Conservation (phyloP, 1,284 basidiomycete species). For the Fomitopsis schrenkii region DNA sequence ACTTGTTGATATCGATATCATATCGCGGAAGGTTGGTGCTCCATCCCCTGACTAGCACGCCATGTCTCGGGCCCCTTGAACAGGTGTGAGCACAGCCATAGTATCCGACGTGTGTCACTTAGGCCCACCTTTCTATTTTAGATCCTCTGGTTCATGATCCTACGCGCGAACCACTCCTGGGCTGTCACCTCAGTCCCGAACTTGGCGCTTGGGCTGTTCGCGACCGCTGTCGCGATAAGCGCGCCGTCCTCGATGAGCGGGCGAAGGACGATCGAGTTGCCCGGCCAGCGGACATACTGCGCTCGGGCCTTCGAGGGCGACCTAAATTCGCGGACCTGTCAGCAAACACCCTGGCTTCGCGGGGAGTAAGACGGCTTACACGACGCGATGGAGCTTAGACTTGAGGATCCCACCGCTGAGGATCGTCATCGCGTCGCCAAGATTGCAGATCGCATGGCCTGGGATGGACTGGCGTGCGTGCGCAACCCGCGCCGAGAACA, state of each 20-base stretch:
- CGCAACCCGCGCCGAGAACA: neutral
- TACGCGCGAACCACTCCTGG: constrained; percentile 24
- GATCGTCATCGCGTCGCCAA: constrained; percentile 39
- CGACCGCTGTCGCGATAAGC: constrained; percentile 21
- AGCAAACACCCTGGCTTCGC: neutral
- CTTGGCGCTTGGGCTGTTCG: constrained; percentile 10
- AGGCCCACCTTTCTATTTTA: constrained; percentile 19
- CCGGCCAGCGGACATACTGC: constrained; percentile 28
- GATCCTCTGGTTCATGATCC: constrained; percentile 24
- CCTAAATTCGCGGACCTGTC: constrained; percentile 10
- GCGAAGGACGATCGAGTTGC: constrained; percentile 23
- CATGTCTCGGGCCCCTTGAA: constrained; percentile 9
- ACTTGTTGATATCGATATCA: neutral
- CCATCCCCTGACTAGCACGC: constrained; percentile 8
- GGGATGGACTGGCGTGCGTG: constrained; percentile 24
- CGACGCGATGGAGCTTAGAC: constrained; percentile 34
- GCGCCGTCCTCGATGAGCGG: constrained; percentile 21
- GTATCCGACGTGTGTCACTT: neutral
- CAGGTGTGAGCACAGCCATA: neutral
- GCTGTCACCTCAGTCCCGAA: constrained; percentile 20
- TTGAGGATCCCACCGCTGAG: constrained; percentile 38
- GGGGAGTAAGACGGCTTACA: constrained; percentile 18
- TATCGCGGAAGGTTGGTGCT: constrained; percentile 7
- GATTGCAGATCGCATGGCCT: constrained; percentile 34
- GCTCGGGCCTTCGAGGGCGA: constrained; percentile 28